Evolutionary conservation across 2,329 filamentous ascomycete species (phyloP).

Genomic region (Cordyceps javanica): DNA sequence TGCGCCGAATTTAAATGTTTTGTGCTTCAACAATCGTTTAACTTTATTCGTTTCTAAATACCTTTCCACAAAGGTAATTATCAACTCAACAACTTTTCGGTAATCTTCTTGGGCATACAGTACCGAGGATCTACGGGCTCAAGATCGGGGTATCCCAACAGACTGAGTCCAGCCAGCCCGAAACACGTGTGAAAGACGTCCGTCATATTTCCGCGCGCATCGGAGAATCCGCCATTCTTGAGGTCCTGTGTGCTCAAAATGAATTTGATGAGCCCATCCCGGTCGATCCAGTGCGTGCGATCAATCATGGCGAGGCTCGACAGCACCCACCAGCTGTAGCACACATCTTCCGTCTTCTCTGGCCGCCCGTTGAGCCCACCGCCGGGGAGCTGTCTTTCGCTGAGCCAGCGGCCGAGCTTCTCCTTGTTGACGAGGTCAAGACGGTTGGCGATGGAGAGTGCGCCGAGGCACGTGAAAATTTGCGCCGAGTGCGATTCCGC

Average conservation of each 20-base stretch:
- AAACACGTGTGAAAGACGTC: conserved; percentile 97
- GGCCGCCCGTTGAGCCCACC: conserved; percentile 91
- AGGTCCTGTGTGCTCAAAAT: conserved; percentile 86
- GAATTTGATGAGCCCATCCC: conserved; percentile 68
- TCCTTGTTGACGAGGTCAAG: conserved; percentile 79
- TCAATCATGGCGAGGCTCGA: conserved; percentile 87
- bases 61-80: neutral
- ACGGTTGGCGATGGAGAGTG: conserved; percentile 74
- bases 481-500: conserved; percentile 94
- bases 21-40: neutral
- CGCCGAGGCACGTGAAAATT: conserved; percentile 89
- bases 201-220: conserved; percentile 88
- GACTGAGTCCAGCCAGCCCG: conserved; percentile 78
- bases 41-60: neutral
- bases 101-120: conserved; percentile 67
- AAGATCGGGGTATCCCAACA: conserved; percentile 71
- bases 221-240: conserved; percentile 77
- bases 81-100: conserved; percentile 49
- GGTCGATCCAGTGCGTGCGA: conserved; percentile 88
- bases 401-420: conserved; percentile 81
- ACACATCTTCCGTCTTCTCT: conserved; percentile 94
- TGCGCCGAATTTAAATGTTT: no score
- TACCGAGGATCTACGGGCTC: conserved; percentile 83
- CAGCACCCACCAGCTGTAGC: conserved; percentile 98
- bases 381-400: conserved; percentile 80